Percentiles rank a stretch among this genome's conserved stretches.
Conservation (phyloP, 108 stramenopile genomes). For the Fragilaria crotonensis region DNA sequence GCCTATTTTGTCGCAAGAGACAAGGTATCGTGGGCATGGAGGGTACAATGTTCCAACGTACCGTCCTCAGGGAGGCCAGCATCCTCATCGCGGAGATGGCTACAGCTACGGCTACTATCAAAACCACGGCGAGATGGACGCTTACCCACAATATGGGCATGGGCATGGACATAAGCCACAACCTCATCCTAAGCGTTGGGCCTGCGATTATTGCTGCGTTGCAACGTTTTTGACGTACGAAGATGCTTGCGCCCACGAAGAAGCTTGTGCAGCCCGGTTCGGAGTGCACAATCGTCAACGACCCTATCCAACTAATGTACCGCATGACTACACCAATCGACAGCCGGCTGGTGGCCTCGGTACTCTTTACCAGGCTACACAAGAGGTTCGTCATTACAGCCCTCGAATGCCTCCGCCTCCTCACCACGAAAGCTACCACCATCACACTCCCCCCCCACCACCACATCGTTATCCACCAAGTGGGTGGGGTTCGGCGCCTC, state of each 20-base stretch:
- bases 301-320: too few species aligned
- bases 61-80: not conserved
- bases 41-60: too few species aligned
- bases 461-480: constrained; percentile 8
- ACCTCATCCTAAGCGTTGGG: constrained; percentile 48
- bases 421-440: too few species aligned
- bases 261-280: constrained; percentile 44
- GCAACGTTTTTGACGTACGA: constrained; percentile 73
- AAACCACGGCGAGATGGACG: not conserved
- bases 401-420: too few species aligned
- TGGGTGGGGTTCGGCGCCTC: constrained; percentile 25
- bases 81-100: not conserved
- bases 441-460: constrained; percentile 19
- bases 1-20: too few species aligned
- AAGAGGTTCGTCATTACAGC: constrained; percentile 34
- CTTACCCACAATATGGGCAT: not conserved
- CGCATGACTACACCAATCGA: too few species aligned
- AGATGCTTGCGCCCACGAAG: constrained; percentile 77
- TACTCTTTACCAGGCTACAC: constrained; percentile 27
- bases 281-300: constrained; percentile 10
- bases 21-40: too few species aligned
- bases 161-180: not conserved
- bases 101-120: constrained; percentile 1
- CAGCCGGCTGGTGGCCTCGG: constrained; percentile 19
- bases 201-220: constrained; percentile 75